Evolutionary conservation across 2,329 filamentous ascomycete genomes (phyloP), one percentile per base, ranked within the genome.

Genomic region (Diaporthe ilicicola): DNA sequence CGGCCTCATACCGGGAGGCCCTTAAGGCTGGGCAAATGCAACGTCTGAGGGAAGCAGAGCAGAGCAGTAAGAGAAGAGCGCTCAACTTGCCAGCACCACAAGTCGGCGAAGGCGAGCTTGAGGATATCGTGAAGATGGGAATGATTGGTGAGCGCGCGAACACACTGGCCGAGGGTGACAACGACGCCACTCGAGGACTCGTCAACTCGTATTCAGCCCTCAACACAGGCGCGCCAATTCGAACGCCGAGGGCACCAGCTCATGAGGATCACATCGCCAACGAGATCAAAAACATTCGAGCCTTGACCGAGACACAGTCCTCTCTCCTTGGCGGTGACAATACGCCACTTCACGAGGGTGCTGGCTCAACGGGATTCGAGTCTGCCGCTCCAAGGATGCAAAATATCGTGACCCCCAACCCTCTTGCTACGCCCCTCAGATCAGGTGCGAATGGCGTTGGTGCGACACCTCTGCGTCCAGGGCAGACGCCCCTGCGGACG

Each of bases 101-200:
- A 82, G 94, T 99, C 76, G 92, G 93, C 80, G 96, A 99, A 78
- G 88, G 90, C 53, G 96, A 99, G 82, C 86, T 99, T 71, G 96
- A 99, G 78, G 95, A 98, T 75, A 98, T 99, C 77, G 94, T 99
- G 74, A 99, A 99, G 85, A 97, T 98, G 94, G 95, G 96, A 54
- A 93, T 97, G 88, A 90, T 94, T 72, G 96, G 95, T 46, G 94
- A 98, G 78, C 91, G 92, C 65, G 96, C 96, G 53, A 94, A 91
- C 77, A 84, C 87, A 73, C 86, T 93, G 79, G 94, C 93, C 5
- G 89, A 89, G 54, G 93, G 93, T 79, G 94, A 97, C 72, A 97
- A 95, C 74, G 90, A 94, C 78, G 90, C 93, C 66, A 97, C 95
- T 0, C 90, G 93, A 74, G 94, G 95, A 5, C 86, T 99, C 55